Percentiles rank a stretch among this genome's conserved stretches.
phyloP scores from a whole-genome alignment of 2,329 filamentous ascomycete genomes.

The Dryadomyces quercus-mongolicae region DNA sequence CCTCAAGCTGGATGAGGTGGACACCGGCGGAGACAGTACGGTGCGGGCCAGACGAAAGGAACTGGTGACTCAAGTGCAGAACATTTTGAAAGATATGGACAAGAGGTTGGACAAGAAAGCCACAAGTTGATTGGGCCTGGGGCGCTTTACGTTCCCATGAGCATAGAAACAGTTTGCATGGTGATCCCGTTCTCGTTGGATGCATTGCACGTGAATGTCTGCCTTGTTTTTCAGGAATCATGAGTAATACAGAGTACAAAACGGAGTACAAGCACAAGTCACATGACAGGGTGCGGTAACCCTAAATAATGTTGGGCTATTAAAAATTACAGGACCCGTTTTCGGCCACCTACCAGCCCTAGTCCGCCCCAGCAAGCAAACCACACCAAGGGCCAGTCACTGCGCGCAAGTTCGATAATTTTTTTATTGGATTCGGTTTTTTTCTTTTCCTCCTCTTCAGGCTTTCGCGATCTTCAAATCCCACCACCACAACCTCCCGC shows the following conservation, averaged over 20 bases:
- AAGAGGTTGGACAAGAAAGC: conserved; percentile 15
- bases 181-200: background rate
- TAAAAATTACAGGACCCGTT: background rate
- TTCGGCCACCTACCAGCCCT: conserved; percentile 7
- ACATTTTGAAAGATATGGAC: conserved; percentile 53
- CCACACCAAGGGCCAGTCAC: conserved; percentile 5
- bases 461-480: conserved; percentile 10
- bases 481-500: conserved; percentile 5
- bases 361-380: conserved; percentile 3
- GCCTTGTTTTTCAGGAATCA: background rate
- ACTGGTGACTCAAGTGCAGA: conserved; percentile 60
- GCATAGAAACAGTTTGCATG: background rate
- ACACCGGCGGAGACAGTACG: conserved; percentile 56
- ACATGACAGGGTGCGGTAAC: conserved; percentile 1
- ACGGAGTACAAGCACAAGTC: too few relatives aligned
- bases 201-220: background rate
- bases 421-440: conserved; percentile 7
- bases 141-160: too few relatives aligned
- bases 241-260: background rate
- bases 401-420: conserved; percentile 6
- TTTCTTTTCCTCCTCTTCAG: conserved; percentile 3
- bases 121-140: background rate
- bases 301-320: background rate
- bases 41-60: conserved; percentile 57
- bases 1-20: conserved; percentile 65